Evolutionary conservation across 257 asterid species (phyloP), one percentile per base, ranked within the genome.

Genomic region (Rubia yunnanensis): DNA sequence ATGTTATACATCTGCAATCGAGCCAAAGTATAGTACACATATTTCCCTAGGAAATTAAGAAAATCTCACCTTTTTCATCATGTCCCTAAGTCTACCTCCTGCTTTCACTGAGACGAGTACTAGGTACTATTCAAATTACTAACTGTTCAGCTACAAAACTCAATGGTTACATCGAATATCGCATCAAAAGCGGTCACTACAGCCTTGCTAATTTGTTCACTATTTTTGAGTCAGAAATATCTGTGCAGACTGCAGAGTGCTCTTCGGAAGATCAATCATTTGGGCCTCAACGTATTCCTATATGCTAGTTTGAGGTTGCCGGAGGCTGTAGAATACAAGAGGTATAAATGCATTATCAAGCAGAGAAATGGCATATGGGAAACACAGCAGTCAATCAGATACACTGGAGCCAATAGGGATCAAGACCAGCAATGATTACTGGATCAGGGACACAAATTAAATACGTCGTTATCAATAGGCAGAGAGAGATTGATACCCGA

Each of bases 321-420:
- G 95, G 65, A 94, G 84, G 68, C 97, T 90, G 77, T 90, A 86
- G 88, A 94, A 94, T 64, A 94, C 77, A 39, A 94, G 91, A 67
- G 99, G 98, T 82, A 94, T 94, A 84, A 94, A 94, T 69, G 99
- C 99, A 63, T 94, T 94, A 70, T 94, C 77, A 15, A 94, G 66
- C 70, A 94, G 87, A 57, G 98, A 85, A 74, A 84, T 0, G 70
- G 48, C 52, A 55, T n/a, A n/a, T 60, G 36, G 22, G 22, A 49
- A 35, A 32, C 22, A 36, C 26, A 63, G 35, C 48, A 48, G 15
- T 10, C 70, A 73, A 59, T 67, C 28, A 23, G 22, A 18, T 27
- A 38, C 46, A 32, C 22, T 65, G 26, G 22, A 48, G 10, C 48
- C 48, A 17, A 48, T 48, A 18, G 10, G 48, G 11, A 11, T 44